Conservation (phyloP, 768 basidiomycete species). For the Tephrocybe sp. region DNA sequence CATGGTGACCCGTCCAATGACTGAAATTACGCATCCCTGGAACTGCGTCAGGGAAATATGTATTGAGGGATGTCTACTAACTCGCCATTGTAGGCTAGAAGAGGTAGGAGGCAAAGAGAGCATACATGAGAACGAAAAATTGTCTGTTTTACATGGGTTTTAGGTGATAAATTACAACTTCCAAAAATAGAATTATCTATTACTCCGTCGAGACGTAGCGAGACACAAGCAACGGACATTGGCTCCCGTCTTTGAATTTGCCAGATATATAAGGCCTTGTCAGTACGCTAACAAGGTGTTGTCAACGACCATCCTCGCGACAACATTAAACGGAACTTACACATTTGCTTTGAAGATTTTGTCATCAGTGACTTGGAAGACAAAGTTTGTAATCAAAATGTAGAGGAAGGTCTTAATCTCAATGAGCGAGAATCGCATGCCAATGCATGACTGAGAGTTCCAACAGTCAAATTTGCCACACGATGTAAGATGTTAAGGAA, state of each 20-base stretch:
- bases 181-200: not conserved
- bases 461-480: slow-evolving; percentile 1
- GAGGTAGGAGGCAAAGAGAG: too few relatives aligned
- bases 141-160: too few relatives aligned
- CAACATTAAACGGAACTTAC: slow-evolving; percentile 36
- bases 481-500: slow-evolving; percentile 13
- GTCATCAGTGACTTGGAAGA: slow-evolving; percentile 53
- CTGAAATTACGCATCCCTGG: slow-evolving; percentile 61
- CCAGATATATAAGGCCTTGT: slow-evolving; percentile 63
- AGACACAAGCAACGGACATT: slow-evolving; percentile 58
- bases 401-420: slow-evolving; percentile 82
- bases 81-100: not conserved
- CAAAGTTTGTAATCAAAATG: slow-evolving; percentile 66
- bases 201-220: slow-evolving; percentile 22
- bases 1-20: slow-evolving; percentile 61
- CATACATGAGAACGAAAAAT: too few relatives aligned
- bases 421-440: slow-evolving; percentile 79
- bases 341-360: slow-evolving; percentile 61
- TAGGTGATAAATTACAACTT: not conserved
- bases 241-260: slow-evolving; percentile 56
- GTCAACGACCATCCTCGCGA: slow-evolving; percentile 1
- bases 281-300: slow-evolving; percentile 44
- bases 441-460: slow-evolving; percentile 69
- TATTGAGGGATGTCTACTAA: not conserved
- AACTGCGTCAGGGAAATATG: not conserved